Evolutionary conservation across 2,329 filamentous ascomycete genomes (phyloP).

Genomic region (Scedosporium aurantiacum): DNA sequence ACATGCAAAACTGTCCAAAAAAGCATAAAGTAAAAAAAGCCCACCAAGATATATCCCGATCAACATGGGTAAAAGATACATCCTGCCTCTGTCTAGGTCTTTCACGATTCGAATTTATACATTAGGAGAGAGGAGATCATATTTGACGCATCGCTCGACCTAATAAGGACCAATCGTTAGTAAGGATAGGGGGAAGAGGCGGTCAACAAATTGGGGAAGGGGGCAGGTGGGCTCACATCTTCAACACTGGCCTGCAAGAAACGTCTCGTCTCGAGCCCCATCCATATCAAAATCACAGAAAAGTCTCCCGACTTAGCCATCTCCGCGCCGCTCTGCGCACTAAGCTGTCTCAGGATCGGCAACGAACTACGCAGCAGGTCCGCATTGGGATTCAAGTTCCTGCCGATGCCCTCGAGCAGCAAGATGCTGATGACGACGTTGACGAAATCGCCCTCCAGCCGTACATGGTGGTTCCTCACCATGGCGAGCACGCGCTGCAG

Average conservation of each 20-base stretch:
- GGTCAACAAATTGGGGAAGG: background rate
- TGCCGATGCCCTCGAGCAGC: constrained; percentile 84
- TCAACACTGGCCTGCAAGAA: constrained; percentile 87
- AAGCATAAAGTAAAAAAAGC: no score
- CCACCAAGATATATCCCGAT: background rate
- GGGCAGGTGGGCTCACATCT: constrained; percentile 48
- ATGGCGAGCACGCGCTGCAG: constrained; percentile 81
- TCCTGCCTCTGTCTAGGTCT: background rate
- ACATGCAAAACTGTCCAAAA: no score
- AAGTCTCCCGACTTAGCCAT: constrained; percentile 65
- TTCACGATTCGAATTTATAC: constrained; percentile 38
- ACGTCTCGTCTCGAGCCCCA: constrained; percentile 75
- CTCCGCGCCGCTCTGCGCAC: constrained; percentile 61
- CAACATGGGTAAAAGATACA: background rate
- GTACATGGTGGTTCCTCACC: constrained; percentile 85
- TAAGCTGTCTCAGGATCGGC: constrained; percentile 80
- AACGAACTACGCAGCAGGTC: constrained; percentile 80
- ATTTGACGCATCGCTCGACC: constrained; percentile 84
- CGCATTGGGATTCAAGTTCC: constrained; percentile 72
- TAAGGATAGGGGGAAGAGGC: constrained; percentile 1
- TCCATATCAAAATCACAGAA: constrained; percentile 84
- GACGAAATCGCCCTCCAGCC: constrained; percentile 93
- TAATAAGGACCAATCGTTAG: constrained; percentile 19
- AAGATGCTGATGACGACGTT: constrained; percentile 96
- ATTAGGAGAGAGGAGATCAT: constrained; percentile 79